Evolutionary conservation across 2,329 filamentous ascomycete species (phyloP), one percentile per base, ranked within the genome.

Genomic region (Neoarthrinium moseri): DNA sequence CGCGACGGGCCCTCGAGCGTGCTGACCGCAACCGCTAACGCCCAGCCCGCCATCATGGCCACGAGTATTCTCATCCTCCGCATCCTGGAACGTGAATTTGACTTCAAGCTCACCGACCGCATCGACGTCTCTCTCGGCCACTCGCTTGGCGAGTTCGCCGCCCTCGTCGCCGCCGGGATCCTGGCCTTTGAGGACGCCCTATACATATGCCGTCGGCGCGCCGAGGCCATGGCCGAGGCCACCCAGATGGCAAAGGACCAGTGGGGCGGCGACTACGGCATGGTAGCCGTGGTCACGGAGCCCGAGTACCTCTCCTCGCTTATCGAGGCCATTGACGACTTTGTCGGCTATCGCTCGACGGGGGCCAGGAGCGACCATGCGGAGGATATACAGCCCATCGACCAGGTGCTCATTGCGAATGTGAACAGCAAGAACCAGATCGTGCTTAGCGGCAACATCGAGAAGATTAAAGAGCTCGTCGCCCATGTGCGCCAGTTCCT

Each of bases 361-460:
- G 84, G 83, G 22, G 74, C 79, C 48, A 86, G 86, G 60, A 78
- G 79, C 44, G 86, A 91, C 62, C 84, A 80, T 55, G 78, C 77
- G 49, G 74, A 83, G 53, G 78, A 87, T 54, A 69, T 84, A 23
- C 86, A 88, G 15, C 82, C 89, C 4, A 90, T 95, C 45, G 81
- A 94, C 61, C 88, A 95, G 66, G 91, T 96, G 41, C 74, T 87
- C 55, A 91, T 97, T 56, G 92, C 91, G 49, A 96, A 97, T 67
- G 84, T 95, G 69, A 97, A 97, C 71, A 89, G 86, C 65, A 94
- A 91, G 71, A 96, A 96, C 63, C 92, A 97, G 70, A 95, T 97
- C 58, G 92, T 96, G 42, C 75, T 97, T 43, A 94, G 88, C 61
- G 92, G 92, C 27, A 92, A 84, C 66, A 85, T 96, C 43, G 84